These are phyloP conservation scores for Phytophthora europaea DNA, from an alignment of 352 stramenopile genomes.

Conservation along the genomic window DNA sequence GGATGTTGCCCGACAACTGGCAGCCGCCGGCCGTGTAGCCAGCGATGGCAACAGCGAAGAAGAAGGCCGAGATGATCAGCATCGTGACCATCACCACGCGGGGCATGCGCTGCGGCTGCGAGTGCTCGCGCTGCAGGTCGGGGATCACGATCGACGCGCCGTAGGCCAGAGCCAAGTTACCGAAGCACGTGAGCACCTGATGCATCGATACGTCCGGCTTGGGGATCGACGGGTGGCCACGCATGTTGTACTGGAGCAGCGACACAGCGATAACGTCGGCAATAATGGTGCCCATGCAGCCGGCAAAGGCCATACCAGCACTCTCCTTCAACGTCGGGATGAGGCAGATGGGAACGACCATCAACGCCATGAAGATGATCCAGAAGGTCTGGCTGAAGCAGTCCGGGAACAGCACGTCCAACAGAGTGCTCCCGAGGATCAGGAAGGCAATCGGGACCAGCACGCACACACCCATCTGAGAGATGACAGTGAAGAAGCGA, in stretches of 20 bases:
- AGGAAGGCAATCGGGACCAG: constrained; percentile 34
- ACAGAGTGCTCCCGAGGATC: constrained; percentile 27
- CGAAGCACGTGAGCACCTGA: constrained; percentile 30
- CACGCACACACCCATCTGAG: constrained; percentile 33
- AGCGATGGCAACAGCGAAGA: constrained; percentile 20
- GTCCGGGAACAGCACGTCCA: constrained; percentile 32
- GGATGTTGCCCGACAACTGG: constrained; percentile 32
- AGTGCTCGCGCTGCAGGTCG: constrained; percentile 30
- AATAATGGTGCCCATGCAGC: constrained; percentile 33
- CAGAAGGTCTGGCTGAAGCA: constrained; percentile 37
- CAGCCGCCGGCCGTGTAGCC: constrained; percentile 31
- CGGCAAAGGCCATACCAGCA: constrained; percentile 20
- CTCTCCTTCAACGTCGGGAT: constrained; percentile 35
- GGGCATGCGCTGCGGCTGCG: constrained; percentile 16
- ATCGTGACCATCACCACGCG: constrained; percentile 29
- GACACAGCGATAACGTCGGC: constrained; percentile 26
- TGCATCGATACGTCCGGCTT: constrained; percentile 24
- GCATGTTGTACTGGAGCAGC: constrained; percentile 32
- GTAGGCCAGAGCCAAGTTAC: constrained; percentile 32
- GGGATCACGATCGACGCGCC: constrained; percentile 31
- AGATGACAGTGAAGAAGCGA: constrained; percentile 35
- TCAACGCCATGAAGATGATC: constrained; percentile 41
- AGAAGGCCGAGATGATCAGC: constrained; percentile 29
- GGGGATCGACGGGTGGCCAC: constrained; percentile 23
- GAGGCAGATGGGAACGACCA: constrained; percentile 23